These are phyloP conservation scores for Blastocladiella britannica DNA, from an alignment of 192 early-diverging fungal species.

Conservation along the genomic window DNA sequence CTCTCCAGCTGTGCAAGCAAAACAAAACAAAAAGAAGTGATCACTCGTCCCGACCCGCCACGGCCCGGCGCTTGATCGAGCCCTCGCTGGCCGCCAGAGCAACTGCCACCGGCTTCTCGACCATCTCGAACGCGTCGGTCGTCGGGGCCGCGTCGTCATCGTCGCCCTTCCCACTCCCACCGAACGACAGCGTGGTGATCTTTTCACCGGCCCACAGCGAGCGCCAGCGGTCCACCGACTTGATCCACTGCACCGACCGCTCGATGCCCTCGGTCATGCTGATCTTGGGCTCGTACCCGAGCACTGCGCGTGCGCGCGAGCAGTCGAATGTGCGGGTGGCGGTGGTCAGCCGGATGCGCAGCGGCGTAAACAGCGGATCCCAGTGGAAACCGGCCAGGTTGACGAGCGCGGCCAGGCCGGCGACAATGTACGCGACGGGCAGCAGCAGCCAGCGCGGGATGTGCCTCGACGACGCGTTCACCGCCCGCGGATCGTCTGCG, in stretches of 20 bases:
- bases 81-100: not conserved
- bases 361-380: conserved; percentile 53
- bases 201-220: not conserved
- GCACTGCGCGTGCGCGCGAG: conserved; percentile 49
- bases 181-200: no score
- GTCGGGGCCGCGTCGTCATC: no score
- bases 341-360: conserved; percentile 54
- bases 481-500: conserved; percentile 31
- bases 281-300: conserved; percentile 42
- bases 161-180: no score
- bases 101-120: not conserved
- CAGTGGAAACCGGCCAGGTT: conserved; percentile 32
- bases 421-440: conserved; percentile 41
- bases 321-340: conserved; percentile 76
- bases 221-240: not conserved
- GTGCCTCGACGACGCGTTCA: conserved; percentile 34
- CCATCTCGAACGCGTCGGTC: not conserved
- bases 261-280: conserved; percentile 27
- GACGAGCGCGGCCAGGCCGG: conserved; percentile 34
- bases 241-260: not conserved
- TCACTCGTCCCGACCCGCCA: conserved; percentile 1
- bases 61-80: no score
- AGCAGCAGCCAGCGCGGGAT: conserved; percentile 23
- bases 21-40: not conserved
- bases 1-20: no score